A percentile compares a stretch with the other conserved stretches of the same genome.
Evolutionary conservation across 345 rosid species (phyloP).

Genomic region (Citropsis articulata): DNA sequence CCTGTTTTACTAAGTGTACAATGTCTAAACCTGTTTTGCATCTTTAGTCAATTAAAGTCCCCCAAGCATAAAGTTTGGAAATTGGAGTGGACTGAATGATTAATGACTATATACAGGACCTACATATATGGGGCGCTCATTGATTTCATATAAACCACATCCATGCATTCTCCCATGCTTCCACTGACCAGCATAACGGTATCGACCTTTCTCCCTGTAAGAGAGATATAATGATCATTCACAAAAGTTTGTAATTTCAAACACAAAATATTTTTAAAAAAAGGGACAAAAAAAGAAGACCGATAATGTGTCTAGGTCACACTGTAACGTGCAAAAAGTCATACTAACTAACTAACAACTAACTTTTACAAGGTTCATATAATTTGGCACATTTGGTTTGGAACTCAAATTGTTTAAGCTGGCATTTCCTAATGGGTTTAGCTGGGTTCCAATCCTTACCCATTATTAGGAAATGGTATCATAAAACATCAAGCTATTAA

Average conservation of each 20-base stretch:
- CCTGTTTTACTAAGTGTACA: neutral
- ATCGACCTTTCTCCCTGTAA: constrained; percentile 86
- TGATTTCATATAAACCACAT: constrained; percentile 86
- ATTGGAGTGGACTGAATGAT: neutral
- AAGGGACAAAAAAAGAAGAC: neutral
- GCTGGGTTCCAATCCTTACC: neutral
- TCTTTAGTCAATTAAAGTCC: constrained; percentile 3
- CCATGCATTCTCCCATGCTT: constrained; percentile 97
- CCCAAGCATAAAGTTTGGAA: neutral
- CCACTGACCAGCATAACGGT: constrained; percentile 96
- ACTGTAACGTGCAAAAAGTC: neutral
- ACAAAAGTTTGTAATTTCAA: neutral
- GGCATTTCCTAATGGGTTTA: neutral
- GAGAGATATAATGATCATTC: constrained; percentile 18
- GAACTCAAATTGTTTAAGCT: neutral
- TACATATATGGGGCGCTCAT: constrained; percentile 62
- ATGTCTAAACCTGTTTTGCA: constrained; percentile 8
- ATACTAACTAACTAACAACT: neutral
- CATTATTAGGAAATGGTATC: neutral
- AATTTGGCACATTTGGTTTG: neutral
- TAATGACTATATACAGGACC: constrained; percentile 25
- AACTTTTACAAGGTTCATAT: neutral
- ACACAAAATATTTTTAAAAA: neutral
- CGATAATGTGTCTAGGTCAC: neutral
- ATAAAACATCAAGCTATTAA: neutral